These are phyloP conservation scores for Grosmannia clavigera DNA, from an alignment of 2,329 filamentous ascomycete genomes.

Conservation along the genomic window DNA sequence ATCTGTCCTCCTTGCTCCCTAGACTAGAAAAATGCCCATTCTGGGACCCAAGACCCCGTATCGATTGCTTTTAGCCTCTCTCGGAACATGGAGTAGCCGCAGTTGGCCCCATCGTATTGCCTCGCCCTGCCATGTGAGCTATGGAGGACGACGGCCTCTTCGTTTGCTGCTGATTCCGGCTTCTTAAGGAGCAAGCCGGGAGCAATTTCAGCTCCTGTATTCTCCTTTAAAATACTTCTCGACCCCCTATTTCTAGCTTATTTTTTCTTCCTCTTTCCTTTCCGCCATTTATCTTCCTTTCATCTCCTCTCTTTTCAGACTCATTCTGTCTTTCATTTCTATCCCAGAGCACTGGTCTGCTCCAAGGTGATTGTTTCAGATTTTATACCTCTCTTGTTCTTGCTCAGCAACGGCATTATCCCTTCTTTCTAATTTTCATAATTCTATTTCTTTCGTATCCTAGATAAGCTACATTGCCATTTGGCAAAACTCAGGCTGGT, in stretches of 20 bases:
- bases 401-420: constrained; percentile 4
- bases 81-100: constrained; percentile 5
- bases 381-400: constrained; percentile 4
- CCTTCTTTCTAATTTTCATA: constrained; percentile 12
- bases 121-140: background rate
- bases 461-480: constrained; percentile 16
- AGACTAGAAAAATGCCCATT: background rate
- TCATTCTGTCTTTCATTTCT: constrained; percentile 19
- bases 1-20: background rate
- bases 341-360: constrained; percentile 38
- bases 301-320: constrained; percentile 7
- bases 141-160: background rate
- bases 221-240: background rate
- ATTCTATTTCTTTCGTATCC: constrained; percentile 19
- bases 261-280: background rate
- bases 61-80: background rate
- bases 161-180: background rate
- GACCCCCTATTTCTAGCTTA: background rate
- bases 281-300: constrained; percentile 3
- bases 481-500: constrained; percentile 27
- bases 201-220: background rate
- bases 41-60: background rate
- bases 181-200: background rate
- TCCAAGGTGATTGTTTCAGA: constrained; percentile 20
- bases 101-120: background rate